Evolutionary conservation across 805 yeast genomes (phyloP).

Genomic region (Schizosaccharomyces japonicus): DNA sequence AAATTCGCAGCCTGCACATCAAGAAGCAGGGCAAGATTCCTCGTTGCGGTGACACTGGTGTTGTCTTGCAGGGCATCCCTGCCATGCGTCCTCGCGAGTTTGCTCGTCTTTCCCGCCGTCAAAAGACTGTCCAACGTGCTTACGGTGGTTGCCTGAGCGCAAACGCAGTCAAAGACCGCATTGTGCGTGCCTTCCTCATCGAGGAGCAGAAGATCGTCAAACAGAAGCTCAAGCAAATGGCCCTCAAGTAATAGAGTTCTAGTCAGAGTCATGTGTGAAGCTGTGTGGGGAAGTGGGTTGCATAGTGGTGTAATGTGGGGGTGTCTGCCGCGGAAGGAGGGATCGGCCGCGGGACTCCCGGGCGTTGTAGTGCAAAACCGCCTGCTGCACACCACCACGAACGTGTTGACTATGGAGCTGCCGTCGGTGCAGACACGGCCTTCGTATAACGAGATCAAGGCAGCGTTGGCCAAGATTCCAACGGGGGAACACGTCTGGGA

Average conservation of each 20-base stretch:
- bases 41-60: slow-evolving; percentile 40
- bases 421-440: not conserved
- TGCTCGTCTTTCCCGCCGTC: slow-evolving; percentile 83
- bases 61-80: slow-evolving; percentile 22
- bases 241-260: not conserved
- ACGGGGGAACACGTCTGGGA: slow-evolving; percentile 1
- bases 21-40: slow-evolving; percentile 66
- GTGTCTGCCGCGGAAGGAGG: too few species aligned
- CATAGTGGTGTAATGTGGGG: too few species aligned
- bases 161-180: slow-evolving; percentile 78
- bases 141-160: slow-evolving; percentile 99
- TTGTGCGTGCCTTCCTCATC: slow-evolving; percentile 96
- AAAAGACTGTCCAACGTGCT: slow-evolving; percentile 96
- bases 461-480: not conserved
- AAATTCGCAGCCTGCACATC: slow-evolving; percentile 90
- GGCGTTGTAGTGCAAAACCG: too few species aligned
- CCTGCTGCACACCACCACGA: too few species aligned
- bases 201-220: slow-evolving; percentile 99
- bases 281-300: too few species aligned
- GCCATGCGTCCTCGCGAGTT: slow-evolving; percentile 95
- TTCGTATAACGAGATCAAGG: not conserved
- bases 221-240: slow-evolving; percentile 13
- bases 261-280: too few species aligned
- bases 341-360: too few species aligned
- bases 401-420: too few species aligned